Evolutionary conservation across 2,329 filamentous ascomycete genomes (phyloP).

Genomic region (Penicillium brasilianum): DNA sequence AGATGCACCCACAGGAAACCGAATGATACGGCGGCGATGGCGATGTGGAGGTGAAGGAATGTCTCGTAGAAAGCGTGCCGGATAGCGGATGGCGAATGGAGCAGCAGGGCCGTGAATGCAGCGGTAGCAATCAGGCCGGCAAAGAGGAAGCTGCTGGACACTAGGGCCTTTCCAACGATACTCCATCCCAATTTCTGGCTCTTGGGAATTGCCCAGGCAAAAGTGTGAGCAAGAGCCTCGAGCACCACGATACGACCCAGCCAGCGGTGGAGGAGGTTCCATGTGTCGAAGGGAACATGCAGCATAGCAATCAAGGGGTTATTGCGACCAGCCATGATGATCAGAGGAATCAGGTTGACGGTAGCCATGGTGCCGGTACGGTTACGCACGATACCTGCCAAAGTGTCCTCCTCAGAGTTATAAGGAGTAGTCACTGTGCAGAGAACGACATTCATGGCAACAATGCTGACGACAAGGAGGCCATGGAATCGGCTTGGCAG

Average conservation of each 20-base stretch:
- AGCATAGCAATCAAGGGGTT: slow-evolving; percentile 51
- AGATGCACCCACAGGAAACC: slow-evolving; percentile 80
- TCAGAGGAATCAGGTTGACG: slow-evolving; percentile 51
- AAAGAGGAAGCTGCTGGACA: slow-evolving; percentile 41
- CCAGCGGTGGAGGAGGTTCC: slow-evolving; percentile 74
- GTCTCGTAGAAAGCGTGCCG: slow-evolving; percentile 95
- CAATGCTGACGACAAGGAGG: slow-evolving; percentile 46
- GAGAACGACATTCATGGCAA: slow-evolving; percentile 53
- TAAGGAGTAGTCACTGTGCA: slow-evolving; percentile 57
- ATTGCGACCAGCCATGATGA: slow-evolving; percentile 50
- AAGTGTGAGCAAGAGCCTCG: slow-evolving; percentile 71
- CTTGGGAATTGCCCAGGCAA: slow-evolving; percentile 76
- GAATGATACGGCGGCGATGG: slow-evolving; percentile 71
- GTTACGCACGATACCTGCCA: slow-evolving; percentile 49
- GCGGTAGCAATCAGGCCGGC: slow-evolving; percentile 53
- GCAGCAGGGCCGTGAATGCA: slow-evolving; percentile 67
- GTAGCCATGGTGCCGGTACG: slow-evolving; percentile 50
- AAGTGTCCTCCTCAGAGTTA: slow-evolving; percentile 36
- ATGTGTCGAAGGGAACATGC: slow-evolving; percentile 51
- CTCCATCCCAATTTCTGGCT: slow-evolving; percentile 51
- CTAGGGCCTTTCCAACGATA: slow-evolving; percentile 37
- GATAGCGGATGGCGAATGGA: slow-evolving; percentile 72
- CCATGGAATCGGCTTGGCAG: slow-evolving; percentile 54
- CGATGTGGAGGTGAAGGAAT: slow-evolving; percentile 84
- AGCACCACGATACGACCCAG: slow-evolving; percentile 73